These are phyloP conservation scores for Murraya paniculata DNA, from an alignment of 345 rosid genomes.

Conservation along the genomic window DNA sequence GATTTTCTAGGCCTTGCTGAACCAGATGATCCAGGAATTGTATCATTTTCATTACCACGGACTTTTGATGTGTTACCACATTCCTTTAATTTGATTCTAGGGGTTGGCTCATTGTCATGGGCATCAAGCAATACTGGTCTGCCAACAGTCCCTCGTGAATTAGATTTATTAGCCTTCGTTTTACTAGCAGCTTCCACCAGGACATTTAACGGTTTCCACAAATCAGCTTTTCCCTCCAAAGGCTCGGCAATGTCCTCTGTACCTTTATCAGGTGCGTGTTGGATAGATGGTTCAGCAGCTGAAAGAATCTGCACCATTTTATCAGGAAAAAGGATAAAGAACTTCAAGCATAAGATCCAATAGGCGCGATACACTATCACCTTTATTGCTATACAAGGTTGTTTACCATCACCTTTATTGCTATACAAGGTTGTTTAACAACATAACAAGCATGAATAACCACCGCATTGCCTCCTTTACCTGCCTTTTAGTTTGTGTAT, in stretches of 20 bases:
- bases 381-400: background rate
- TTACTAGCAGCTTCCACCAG: constrained; percentile 27
- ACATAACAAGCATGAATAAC: background rate
- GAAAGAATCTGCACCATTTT: constrained; percentile 19
- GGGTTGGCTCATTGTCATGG: constrained; percentile 13
- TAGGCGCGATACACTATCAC: background rate
- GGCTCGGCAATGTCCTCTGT: constrained; percentile 2
- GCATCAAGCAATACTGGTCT: constrained; percentile 10
- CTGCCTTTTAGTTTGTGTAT: constrained; percentile 24
- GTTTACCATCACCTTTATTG: background rate
- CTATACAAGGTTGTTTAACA: background rate
- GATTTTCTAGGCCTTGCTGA: constrained; percentile 24
- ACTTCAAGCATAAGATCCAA: background rate
- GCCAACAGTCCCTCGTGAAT: constrained; percentile 10
- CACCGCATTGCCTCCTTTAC: constrained; percentile 24
- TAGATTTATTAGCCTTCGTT: constrained; percentile 21
- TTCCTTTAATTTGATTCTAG: constrained; percentile 17
- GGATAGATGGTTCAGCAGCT: constrained; percentile 26
- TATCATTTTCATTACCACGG: constrained; percentile 20
- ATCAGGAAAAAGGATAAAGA: background rate
- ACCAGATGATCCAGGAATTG: constrained; percentile 16
- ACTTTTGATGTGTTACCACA: constrained; percentile 17
- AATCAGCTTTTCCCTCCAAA: constrained; percentile 25
- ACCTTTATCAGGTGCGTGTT: constrained; percentile 8
- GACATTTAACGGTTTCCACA: constrained; percentile 29